phyloP scores from a whole-genome alignment of 2,329 filamentous ascomycete genomes.

The Fusarium cicatricum region DNA sequence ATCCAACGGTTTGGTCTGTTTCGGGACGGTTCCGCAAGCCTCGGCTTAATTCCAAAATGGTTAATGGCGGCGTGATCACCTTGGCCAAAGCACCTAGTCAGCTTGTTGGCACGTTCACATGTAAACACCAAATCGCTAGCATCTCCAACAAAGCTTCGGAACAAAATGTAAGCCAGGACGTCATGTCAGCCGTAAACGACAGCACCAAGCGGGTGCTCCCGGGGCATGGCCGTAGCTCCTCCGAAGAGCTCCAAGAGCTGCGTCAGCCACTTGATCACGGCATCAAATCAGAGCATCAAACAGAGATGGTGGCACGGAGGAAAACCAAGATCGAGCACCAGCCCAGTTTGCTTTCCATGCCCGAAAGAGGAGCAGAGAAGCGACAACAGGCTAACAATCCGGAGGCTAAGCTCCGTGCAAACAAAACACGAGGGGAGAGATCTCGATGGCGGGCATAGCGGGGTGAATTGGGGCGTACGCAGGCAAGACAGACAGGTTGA shows the following conservation, averaged over 20 bases:
- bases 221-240: not conserved
- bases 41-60: not conserved
- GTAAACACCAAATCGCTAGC: not conserved
- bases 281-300: not conserved
- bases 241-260: not conserved
- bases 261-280: slow-evolving; percentile 12
- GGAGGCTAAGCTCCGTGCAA: slow-evolving; percentile 29
- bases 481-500: not conserved
- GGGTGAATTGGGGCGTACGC: slow-evolving; percentile 10
- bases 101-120: not conserved
- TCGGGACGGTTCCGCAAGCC: slow-evolving; percentile 2
- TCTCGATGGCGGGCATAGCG: slow-evolving; percentile 29
- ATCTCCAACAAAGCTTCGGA: slow-evolving; percentile 7
- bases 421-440: slow-evolving; percentile 20
- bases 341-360: not conserved
- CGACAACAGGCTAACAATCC: not conserved
- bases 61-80: not conserved
- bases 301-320: not conserved
- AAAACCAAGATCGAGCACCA: slow-evolving; percentile 11
- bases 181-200: slow-evolving; percentile 3
- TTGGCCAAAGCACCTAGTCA: no score
- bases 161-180: not conserved
- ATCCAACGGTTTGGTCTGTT: slow-evolving; percentile 7
- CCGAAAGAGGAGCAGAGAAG: not conserved
- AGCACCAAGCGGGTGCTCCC: slow-evolving; percentile 15